phyloP scores from a whole-genome alignment of 768 basidiomycete genomes.

The Collybia sordida region DNA sequence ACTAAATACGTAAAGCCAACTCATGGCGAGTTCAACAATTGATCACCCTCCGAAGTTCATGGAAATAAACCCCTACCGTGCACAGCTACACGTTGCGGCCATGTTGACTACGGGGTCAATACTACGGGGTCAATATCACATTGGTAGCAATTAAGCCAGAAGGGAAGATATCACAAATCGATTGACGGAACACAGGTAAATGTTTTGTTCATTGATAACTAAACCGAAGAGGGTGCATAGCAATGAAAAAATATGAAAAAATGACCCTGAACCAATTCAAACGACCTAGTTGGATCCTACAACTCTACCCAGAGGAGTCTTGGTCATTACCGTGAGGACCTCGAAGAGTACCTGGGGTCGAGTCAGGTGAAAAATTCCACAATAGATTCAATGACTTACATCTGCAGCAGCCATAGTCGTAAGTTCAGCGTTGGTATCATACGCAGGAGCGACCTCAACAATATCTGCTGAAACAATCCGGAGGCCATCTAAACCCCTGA shows the following conservation, averaged over 20 bases:
- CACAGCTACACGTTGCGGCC: too few species aligned
- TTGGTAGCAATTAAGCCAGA: too few species aligned
- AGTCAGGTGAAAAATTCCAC: not conserved
- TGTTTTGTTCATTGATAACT: conserved; percentile 1
- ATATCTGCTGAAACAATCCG: conserved; percentile 80
- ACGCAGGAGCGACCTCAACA: conserved; percentile 84
- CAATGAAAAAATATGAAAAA: not conserved
- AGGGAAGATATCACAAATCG: too few species aligned
- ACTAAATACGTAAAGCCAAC: too few species aligned
- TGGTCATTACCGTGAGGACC: conserved; percentile 77
- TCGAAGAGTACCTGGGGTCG: conserved; percentile 62
- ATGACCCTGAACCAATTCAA: not conserved
- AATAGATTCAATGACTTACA: conserved; percentile 20
- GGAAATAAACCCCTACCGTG: too few species aligned
- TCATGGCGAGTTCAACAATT: too few species aligned
- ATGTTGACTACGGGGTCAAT: too few species aligned
- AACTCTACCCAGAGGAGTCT: conserved; percentile 72
- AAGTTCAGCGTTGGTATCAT: conserved; percentile 52
- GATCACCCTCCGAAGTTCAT: too few species aligned
- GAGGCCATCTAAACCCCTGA: conserved; percentile 74
- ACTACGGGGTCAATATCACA: too few species aligned
- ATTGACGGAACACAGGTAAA: not conserved
- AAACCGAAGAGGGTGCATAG: too few species aligned
- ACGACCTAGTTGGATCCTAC: not conserved
- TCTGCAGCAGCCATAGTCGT: conserved; percentile 39